Conservation (phyloP, 345 rosid species). For the Rhodamnia argentea region DNA sequence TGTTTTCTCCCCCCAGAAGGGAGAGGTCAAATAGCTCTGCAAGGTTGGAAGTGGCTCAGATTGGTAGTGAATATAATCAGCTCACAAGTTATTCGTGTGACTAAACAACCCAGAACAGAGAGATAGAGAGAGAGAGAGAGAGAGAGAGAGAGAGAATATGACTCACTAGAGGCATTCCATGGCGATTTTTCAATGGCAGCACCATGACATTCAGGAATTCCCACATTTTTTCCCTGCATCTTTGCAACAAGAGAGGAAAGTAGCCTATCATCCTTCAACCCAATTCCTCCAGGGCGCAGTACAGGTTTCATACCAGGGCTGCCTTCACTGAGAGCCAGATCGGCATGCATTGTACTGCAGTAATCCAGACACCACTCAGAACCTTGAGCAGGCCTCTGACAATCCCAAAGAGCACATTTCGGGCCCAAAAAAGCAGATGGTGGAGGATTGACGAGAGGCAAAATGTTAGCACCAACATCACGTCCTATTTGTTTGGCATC, state of each 20-base stretch:
- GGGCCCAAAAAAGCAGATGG: slow-evolving; percentile 84
- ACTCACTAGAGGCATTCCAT: slow-evolving; percentile 76
- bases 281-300: slow-evolving; percentile 65
- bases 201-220: slow-evolving; percentile 84
- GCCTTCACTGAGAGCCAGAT: slow-evolving; percentile 51
- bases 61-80: not conserved
- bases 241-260: slow-evolving; percentile 52
- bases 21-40: slow-evolving; percentile 70
- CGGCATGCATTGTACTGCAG: slow-evolving; percentile 70
- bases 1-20: slow-evolving; percentile 55
- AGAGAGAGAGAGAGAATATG: not conserved
- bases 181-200: slow-evolving; percentile 76
- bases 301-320: slow-evolving; percentile 56
- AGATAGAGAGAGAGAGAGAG: not conserved
- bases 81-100: not conserved
- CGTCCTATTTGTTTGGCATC: slow-evolving; percentile 16
- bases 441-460: slow-evolving; percentile 38
- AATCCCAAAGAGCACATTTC: slow-evolving; percentile 90
- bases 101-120: not conserved
- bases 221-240: slow-evolving; percentile 67
- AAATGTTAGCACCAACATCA: slow-evolving; percentile 17
- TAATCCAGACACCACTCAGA: slow-evolving; percentile 44
- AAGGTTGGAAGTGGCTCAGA: not conserved
- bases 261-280: slow-evolving; percentile 62
- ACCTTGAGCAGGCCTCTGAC: slow-evolving; percentile 76